phyloP scores from a whole-genome alignment of 2,329 filamentous ascomycete species.

The Calonectria naviculata region DNA sequence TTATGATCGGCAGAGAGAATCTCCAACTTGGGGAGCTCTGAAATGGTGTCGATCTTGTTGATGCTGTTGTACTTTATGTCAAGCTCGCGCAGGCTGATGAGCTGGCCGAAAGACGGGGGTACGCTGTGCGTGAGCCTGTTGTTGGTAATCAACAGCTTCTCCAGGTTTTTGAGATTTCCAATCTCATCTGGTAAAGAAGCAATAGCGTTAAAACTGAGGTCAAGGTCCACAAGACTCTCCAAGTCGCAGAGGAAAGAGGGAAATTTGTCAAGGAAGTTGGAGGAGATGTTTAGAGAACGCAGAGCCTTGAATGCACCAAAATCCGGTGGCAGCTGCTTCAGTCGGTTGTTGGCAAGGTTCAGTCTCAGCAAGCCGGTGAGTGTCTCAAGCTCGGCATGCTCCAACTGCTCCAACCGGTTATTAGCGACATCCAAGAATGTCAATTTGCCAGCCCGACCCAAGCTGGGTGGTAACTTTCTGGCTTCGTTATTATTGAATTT shows the following conservation, averaged over 20 bases:
- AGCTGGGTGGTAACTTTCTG: constrained; percentile 83
- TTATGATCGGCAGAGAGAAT: constrained; percentile 94
- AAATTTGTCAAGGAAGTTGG: constrained; percentile 89
- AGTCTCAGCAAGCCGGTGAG: constrained; percentile 85
- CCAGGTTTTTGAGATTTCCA: constrained; percentile 81
- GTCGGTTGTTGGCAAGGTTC: constrained; percentile 92
- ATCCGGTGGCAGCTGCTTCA: constrained; percentile 81
- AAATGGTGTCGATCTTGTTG: constrained; percentile 87
- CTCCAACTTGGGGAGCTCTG: constrained; percentile 86
- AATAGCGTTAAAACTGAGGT: constrained; percentile 97
- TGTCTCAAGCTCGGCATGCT: constrained; percentile 83
- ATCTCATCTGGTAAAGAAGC: constrained; percentile 80
- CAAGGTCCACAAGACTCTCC: constrained; percentile 87
- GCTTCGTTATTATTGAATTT: constrained; percentile 97
- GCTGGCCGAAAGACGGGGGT: constrained; percentile 76
- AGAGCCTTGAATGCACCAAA: constrained; percentile 85
- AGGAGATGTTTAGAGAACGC: constrained; percentile 90
- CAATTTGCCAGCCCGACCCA: constrained; percentile 82
- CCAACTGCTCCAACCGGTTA: constrained; percentile 88
- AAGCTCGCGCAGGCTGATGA: constrained; percentile 86
- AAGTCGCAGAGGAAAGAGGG: constrained; percentile 87
- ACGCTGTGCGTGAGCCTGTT: constrained; percentile 85
- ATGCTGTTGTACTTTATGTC: constrained; percentile 96
- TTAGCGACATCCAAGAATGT: constrained; percentile 96
- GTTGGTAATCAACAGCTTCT: constrained; percentile 95